Percentiles rank a stretch among this genome's conserved stretches.
Conservation (phyloP, 352 stramenopile genomes). For the Globisporangium okanoganense region DNA sequence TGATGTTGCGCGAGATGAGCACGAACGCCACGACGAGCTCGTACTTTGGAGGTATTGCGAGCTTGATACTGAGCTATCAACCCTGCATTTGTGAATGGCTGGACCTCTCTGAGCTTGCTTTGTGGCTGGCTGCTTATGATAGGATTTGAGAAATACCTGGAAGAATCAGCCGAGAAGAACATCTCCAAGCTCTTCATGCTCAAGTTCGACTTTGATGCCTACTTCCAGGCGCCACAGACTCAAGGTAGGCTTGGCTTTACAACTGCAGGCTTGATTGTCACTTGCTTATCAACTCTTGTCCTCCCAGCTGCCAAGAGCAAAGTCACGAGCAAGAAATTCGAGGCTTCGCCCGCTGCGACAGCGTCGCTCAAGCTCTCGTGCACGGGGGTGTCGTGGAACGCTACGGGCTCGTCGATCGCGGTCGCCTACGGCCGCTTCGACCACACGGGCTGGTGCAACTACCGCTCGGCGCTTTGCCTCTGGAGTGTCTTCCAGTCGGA, state of each 20-base stretch:
- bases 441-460: constrained; percentile 86
- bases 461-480: constrained; percentile 77
- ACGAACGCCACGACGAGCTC: constrained; percentile 34
- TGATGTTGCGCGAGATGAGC: constrained; percentile 62
- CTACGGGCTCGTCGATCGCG: constrained; percentile 77
- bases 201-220: constrained; percentile 67
- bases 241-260: constrained; percentile 8
- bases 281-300: neutral
- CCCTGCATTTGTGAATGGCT: too few species aligned
- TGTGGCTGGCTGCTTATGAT: neutral
- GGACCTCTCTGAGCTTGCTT: neutral
- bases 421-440: constrained; percentile 84
- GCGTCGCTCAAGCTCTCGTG: constrained; percentile 64
- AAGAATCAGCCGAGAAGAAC: constrained; percentile 64
- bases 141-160: constrained; percentile 57
- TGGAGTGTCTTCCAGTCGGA: constrained; percentile 85
- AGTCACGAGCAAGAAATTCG: constrained; percentile 16
- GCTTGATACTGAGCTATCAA: too few species aligned
- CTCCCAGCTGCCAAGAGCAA: neutral
- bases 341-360: neutral
- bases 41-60: constrained; percentile 43
- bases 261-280: neutral
- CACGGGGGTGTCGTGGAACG: constrained; percentile 86
- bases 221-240: constrained; percentile 46
- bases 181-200: constrained; percentile 59